Base-by-base conservation (phyloP, 257 asterid genomes). In the Solanum dulcamara region DNA sequence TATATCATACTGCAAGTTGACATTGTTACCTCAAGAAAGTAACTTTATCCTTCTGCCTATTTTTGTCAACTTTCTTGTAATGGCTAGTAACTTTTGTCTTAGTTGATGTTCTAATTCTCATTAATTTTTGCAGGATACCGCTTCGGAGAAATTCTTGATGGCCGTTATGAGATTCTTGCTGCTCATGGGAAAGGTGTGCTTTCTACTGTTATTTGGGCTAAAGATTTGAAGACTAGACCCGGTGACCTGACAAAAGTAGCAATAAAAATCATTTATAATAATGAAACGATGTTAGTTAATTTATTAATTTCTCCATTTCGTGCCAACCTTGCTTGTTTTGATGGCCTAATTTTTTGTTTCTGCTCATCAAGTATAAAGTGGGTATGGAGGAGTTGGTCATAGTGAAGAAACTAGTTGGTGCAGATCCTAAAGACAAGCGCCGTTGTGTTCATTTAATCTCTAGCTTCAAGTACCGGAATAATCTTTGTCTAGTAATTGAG, bases 401-500 rank as follows among this genome's bases (percentile, higher is more conserved):
- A 88, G 87, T 96, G 79, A 95, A 93, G 91, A 95, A 96, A 93
- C 90, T 95, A 87, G 98, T 90, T 77, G 98, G 97, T 70, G 94
- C 98, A 37, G 99, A 96, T 86, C 98, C 97, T 70, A 98, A 95
- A 89, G 87, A 93, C 90, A 96, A 90, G 92, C 97, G 97, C 74
- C 98, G 92, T 64, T 96, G 97, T 87, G 98, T 95, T 91, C 95
- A 97, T 83, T 95, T 94, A 88, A 91, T 95, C 84, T 96, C 98
- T 85, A 94, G 92, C 87, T 96, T 96, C 91, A 95, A 95, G 98
- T 96, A 94, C 85, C 91, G 98, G 90, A 95, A 93, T 86, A 98
- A 96, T 93, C 95, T 95, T 53, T 96, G 99, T 88, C 92, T 96
- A 92, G 98, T 96, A 90, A 95, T 96, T 95, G 99, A 96, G 90